Base-by-base conservation (phyloP, 179 eudicot species). In the Carnegiea gigantea region DNA sequence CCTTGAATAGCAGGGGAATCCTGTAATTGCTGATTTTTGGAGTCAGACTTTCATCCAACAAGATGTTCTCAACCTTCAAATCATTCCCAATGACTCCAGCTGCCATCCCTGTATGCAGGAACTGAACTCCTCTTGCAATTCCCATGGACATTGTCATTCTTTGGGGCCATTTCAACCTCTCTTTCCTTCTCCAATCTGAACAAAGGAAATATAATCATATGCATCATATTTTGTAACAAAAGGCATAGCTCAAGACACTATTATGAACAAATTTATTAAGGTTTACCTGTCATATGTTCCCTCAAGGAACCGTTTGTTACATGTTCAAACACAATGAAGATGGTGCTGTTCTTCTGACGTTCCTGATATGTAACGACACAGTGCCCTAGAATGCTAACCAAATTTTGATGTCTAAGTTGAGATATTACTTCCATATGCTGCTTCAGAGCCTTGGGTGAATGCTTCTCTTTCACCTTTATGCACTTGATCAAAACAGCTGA, bases 381-480 rank as follows among this genome's bases (percentile, higher is more conserved):
- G 84, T 96, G 98, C 30, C 99, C 99, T 2, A 96, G 88, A 73
- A 96, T 93, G 70, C 98, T 92, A 54, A 90, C 97, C 59, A 96
- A 79, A 79, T 96, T 94, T 40, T 89, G 87, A 84, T 96, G 92
- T 77, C 97, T 80, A 21, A 96, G 88, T 75, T 92, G 93, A 21
- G 96, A 90, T 79, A 94, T 77, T 11, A 92, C 88, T 65, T 91
- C 97, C 90, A 93, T 88, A 38, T 94, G 92, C 70, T 92, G 95
- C 65, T 94, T 91, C 80, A 93, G 77, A 33, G 71, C 89, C 77
- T 91, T 95, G 36, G 89, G 44, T 26, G 99, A 90, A 71, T 90
- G 90, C 88, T 92, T 95, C 77, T 92, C 95, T 78, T 89, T 94
- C 9, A 90, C 59, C 75, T 91, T 95, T 81, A 92, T 77, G 80